Evolutionary conservation across 768 basidiomycete genomes (phyloP), one percentile per base, ranked within the genome.

Genomic region (Rhizopogon vulgaris): DNA sequence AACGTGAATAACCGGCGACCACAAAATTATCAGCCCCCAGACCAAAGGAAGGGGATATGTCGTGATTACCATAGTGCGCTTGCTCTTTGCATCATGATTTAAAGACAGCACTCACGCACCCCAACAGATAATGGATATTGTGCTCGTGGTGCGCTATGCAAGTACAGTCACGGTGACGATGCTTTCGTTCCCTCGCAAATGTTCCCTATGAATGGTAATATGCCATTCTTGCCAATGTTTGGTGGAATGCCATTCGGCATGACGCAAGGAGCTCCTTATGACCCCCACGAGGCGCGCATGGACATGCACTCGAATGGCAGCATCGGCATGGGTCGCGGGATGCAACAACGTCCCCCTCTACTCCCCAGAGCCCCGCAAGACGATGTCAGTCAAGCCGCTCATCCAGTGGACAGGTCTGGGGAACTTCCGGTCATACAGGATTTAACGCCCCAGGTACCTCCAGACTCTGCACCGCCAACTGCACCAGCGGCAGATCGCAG

Each of bases 121-220:
- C 54, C 8, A 46, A 7, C 58, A 97, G 94, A 94, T 63, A 84
- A 84, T 53, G 94, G 94, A 1, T 96, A 85, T 70, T 98, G 94
- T 60, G 81, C 89, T 38, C 83, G 93, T 30, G 94, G 94, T 42
- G 84, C 80, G 17, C 78, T 79, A 54, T 98, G 94, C 77, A 93
- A 91, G 64, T 97, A 83, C 69, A 92, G 89, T 54, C 94, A 98
- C 60, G 92, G 90, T 36, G 90, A 91, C 1, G 90, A 94, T 63
- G 88, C 90, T 28, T 82, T 90, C 46, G 73, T 89, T 8, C 90
- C 87, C 0, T 79, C 78, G 0, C 84, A 83, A 56, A 64, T 90
- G 28, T 87, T 83, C 59, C 74, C 80, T 27, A 74, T 83, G 73
- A 73, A 73, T 32, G 78, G 70, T 0, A 50, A 55, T 37, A 65